Base-by-base conservation (phyloP, 2,329 filamentous ascomycete species). In the Diplodia intermedia region DNA sequence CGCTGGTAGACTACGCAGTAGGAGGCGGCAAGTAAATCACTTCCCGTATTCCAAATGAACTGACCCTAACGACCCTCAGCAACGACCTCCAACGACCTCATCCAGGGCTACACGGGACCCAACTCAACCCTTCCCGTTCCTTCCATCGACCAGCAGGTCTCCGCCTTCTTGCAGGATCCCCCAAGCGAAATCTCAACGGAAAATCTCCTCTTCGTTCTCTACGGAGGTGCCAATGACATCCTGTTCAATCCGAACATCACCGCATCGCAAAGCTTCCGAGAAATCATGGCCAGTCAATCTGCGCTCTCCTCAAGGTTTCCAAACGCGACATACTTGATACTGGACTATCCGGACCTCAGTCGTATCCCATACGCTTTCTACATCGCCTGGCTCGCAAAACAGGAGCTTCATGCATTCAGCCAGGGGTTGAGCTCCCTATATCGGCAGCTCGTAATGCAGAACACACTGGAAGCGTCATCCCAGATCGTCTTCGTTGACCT, bases 71-170 rank as follows among this genome's bases (percentile, higher is more conserved):
- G 4, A 8, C 4, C 3, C 1, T 15, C 20, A 60, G 55, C 55
- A 43, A 60, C 55, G 11, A 43, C 55, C 0, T 40, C 55, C 1
- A 43, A 43, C 14, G 31, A 33, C 36, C 55, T 60, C 2, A 23
- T 60, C 8, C 55, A 60, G 40, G 55, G 55, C 20, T 60, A 60
- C 23, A 60, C 55, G 11, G 55, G 55, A 18, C 55, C 55, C 11
- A 11, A n/a, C 1, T 60, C 55, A 40, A 38, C 36, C 12, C 29
- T 60, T 8, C 55, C 55, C 1, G 55, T 60, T 2, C 55, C 38
- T 20, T 60, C 55, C 5, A 56, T 56, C 31, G 31, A 56, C 18
- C 18, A 56, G 11, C 54, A 56, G n/a, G 54, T 56, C 11, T 23
- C 54, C 9, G 5, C 3, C 18, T 56, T 56, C 8, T 20, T 56